A percentile compares a stretch with the other conserved stretches of the same genome.
phyloP scores from a whole-genome alignment of 352 stramenopile species.

The Pythium aphanidermatum region DNA sequence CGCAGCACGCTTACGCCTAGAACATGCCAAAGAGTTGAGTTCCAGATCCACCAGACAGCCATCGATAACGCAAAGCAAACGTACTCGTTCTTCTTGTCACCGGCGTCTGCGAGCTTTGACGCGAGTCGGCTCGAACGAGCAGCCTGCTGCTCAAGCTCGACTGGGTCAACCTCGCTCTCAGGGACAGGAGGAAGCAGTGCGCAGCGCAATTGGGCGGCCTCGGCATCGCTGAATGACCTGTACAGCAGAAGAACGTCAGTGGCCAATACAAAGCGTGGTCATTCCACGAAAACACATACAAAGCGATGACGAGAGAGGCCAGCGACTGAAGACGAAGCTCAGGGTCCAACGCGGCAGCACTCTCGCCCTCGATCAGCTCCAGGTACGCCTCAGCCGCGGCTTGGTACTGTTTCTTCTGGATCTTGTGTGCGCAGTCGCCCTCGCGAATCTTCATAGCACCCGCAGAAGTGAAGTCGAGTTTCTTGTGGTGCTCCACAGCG shows the following conservation, averaged over 20 bases:
- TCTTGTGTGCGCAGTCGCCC: constrained; percentile 72
- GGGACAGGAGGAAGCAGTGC: constrained; percentile 52
- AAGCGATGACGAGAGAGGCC: constrained; percentile 62
- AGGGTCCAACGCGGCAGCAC: constrained; percentile 47
- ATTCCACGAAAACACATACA: constrained; percentile 33
- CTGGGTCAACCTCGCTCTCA: constrained; percentile 50
- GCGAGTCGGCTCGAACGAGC: constrained; percentile 52
- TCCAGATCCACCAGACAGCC: not conserved
- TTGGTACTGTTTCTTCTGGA: constrained; percentile 72
- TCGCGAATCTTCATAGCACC: constrained; percentile 69
- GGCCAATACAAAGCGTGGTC: not conserved
- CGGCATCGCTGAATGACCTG: constrained; percentile 71
- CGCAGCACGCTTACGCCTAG: constrained; percentile 55
- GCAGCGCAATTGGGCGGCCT: constrained; percentile 54
- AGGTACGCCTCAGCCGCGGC: constrained; percentile 56
- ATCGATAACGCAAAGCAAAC: constrained; percentile 10
- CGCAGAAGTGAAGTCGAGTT: constrained; percentile 44
- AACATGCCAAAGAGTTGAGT: constrained; percentile 1
- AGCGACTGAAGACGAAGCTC: constrained; percentile 70
- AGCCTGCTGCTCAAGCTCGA: constrained; percentile 57
- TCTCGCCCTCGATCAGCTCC: constrained; percentile 62
- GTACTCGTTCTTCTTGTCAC: constrained; percentile 80
- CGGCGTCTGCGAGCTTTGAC: constrained; percentile 48
- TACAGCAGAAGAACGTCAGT: not conserved
- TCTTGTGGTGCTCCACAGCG: constrained; percentile 47